Conservation (phyloP, 495 filamentous ascomycete species). For the Penicillium bialowiezense region DNA sequence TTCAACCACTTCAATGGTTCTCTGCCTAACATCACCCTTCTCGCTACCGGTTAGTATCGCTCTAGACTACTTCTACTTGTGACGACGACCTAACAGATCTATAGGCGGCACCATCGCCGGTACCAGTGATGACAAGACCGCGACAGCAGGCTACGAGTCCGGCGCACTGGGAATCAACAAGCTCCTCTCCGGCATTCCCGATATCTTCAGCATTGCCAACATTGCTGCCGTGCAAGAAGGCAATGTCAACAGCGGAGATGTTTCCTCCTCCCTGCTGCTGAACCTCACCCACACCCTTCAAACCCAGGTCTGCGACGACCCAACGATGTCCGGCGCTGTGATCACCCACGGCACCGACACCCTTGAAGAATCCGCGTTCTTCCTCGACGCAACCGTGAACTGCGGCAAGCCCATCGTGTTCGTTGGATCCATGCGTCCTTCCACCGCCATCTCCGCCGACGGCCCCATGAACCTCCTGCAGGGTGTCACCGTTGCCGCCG, state of each 20-base stretch:
- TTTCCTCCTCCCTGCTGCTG: constrained; percentile 42
- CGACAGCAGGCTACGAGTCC: constrained; percentile 46
- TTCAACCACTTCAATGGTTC: constrained; percentile 41
- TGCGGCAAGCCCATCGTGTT: constrained; percentile 47
- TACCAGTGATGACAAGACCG: constrained; percentile 35
- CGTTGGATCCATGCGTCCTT: constrained; percentile 49
- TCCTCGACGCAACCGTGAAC: constrained; percentile 45
- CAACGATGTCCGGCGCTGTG: constrained; percentile 42
- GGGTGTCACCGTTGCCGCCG: constrained; percentile 44
- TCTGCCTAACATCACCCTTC: constrained; percentile 50
- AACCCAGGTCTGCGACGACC: constrained; percentile 37
- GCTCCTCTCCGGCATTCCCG: constrained; percentile 40
- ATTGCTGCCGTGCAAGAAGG: constrained; percentile 44
- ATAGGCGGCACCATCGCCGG: constrained; percentile 50
- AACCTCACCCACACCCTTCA: constrained; percentile 41
- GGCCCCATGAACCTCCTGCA: constrained; percentile 50
- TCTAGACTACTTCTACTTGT: background rate
- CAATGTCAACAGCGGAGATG: constrained; percentile 35
- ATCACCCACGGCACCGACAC: constrained; percentile 53
- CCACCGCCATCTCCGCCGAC: constrained; percentile 49
- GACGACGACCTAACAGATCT: background rate
- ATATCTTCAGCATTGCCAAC: constrained; percentile 45
- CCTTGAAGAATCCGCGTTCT: constrained; percentile 50
- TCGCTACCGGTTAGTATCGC: constrained; percentile 36
- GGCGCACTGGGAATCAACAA: constrained; percentile 40